Base-by-base conservation (phyloP, 257 asterid species). In the Hygrophila difformis region DNA sequence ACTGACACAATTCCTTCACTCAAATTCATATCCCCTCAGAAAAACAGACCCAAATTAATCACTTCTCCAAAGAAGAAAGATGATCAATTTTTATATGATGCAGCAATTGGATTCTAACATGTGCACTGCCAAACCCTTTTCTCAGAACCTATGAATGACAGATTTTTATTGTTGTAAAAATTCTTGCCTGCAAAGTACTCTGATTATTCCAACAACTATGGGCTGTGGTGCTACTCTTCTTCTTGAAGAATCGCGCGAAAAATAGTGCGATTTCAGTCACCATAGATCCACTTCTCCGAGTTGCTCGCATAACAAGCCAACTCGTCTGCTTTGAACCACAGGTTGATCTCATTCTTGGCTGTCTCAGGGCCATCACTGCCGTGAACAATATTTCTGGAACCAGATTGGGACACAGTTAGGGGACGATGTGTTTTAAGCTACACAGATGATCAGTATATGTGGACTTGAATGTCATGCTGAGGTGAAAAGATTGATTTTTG, bases 301-400 rank as follows among this genome's bases (percentile, higher is more conserved):
- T 76, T 65, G 78, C 67, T 67, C 1, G 74, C 55, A 82, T 71
- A 83, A 19, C 57, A 63, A 47, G 79, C 87, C 78, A 83, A 59
- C 69, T 83, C 94, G 44, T 72, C 84, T 5, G 78, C 82, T 49
- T 83, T 79, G 65, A 83, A 79, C 94, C 94, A 76, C 44, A 79
- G 64, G 52, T 56, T 63, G 76, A 83, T 83, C 46, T 83, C 94
- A 37, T 82, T 86, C 69, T 79, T 79, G 13, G 94, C 94, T 1
- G 91, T 82, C 74, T 82, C 91, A 0, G 79, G 84, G 14, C 91
- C 91, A 33, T 82, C 91, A 19, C 94, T 82, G 2, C 94, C 94
- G 29, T 79, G 94, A 51, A 82, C 76, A 22, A 82, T 82, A 55
- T 82, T 82, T 54, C 94, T 82, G 74, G 43, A 70, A 53, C 13